Evolutionary conservation across 1,284 basidiomycete genomes (phyloP).

Genomic region (Apiotrichum montevideense): DNA sequence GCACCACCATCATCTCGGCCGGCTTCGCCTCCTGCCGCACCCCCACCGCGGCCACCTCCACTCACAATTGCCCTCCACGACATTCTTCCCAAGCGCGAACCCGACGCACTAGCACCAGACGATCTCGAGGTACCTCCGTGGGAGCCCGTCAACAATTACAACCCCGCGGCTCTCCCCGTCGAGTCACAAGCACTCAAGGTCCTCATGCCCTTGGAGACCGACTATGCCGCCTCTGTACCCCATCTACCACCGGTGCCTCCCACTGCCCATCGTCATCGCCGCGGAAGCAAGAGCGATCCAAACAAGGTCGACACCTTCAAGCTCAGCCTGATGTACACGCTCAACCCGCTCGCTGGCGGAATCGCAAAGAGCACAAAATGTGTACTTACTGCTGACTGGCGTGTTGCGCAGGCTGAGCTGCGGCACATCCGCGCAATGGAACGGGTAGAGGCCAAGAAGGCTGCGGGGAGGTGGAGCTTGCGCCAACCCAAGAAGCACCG

Average conservation of each 20-base stretch:
- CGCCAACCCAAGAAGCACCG: constrained; percentile 92
- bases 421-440: constrained; percentile 73
- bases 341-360: constrained; percentile 35
- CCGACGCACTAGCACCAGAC: constrained; percentile 3
- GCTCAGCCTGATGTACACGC: constrained; percentile 27
- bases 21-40: background rate
- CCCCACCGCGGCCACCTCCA: background rate
- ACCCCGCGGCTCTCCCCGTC: constrained; percentile 20
- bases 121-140: constrained; percentile 27
- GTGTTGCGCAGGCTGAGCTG: constrained; percentile 65
- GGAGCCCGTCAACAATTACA: constrained; percentile 37
- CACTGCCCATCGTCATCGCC: constrained; percentile 14
- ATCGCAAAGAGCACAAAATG: constrained; percentile 35
- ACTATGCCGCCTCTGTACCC: constrained; percentile 29
- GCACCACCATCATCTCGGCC: background rate
- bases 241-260: constrained; percentile 30
- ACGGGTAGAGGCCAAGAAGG: constrained; percentile 77
- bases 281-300: constrained; percentile 25
- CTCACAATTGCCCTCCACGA: constrained; percentile 7
- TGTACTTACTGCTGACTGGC: constrained; percentile 41
- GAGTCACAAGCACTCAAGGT: constrained; percentile 18
- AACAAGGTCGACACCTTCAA: constrained; percentile 28
- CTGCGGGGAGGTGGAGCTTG: constrained; percentile 79
- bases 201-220: constrained; percentile 35
- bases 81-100: constrained; percentile 7